Evolutionary conservation across 2,329 filamentous ascomycete genomes (phyloP), one percentile per base, ranked within the genome.

Genomic region (Talaromyces sp.): DNA sequence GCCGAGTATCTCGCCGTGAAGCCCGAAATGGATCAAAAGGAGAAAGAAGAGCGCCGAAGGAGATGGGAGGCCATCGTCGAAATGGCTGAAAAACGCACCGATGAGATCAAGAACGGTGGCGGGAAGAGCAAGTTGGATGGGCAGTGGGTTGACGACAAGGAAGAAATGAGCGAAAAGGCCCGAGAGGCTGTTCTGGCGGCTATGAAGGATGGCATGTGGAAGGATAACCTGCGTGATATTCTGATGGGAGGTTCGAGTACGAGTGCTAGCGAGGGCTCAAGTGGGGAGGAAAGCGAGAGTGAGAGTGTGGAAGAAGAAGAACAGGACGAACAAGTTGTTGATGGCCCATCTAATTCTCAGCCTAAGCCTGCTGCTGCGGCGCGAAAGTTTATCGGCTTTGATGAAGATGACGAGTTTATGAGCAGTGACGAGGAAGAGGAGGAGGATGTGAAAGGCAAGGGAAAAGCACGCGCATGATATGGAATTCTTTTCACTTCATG

Each of bases 1-100:
- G 94, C 95, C 0, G 92, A 97, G 73, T 97, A 97, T 69, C 83
- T 97, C 1, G 91, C 92, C 2, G 90, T 96, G 66, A 97, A 97
- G 73, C 94, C 95, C 0, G 93, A 97, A 63, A 97, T 99, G 93
- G 94, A 97, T 64, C 87, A 88, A 75, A 91, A 91, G 71, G 92
- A 97, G 73, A 93, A 92, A 70, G 92, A 97, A 72, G 88, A 89
- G 75, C 85, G 92, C 54, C 84, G 89, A 52, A 86, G 69, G 74
- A 81, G 92, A 54, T 96, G 92, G 91, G 88, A 96, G 73, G 85
- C 92, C 69, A 89, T 97, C 59, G 88, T 97, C 12, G 89, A 93
- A 54, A 82, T 88, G 61, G 88, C 94, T 0, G 93, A 97, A 73
- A 84, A 86, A 63, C 88, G 87, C 66, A 89, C 96, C 68, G 88